These are phyloP conservation scores for Entomortierella chlamydospora DNA, from an alignment of 192 early-diverging fungal species.

Conservation along the genomic window DNA sequence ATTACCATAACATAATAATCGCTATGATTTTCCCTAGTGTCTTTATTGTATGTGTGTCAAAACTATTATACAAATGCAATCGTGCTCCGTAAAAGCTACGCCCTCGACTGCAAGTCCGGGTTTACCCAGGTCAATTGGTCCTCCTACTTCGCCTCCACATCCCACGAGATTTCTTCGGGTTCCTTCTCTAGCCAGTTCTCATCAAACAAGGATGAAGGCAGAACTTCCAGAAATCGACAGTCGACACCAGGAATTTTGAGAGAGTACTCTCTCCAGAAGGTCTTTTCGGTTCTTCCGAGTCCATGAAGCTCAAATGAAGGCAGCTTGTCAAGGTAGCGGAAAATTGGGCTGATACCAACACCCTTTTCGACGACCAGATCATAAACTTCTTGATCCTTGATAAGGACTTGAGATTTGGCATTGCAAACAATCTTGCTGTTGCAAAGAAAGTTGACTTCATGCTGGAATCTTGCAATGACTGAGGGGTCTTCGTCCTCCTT, in stretches of 20 bases:
- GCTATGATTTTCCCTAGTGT: no score
- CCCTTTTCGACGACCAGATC: slow-evolving; percentile 55
- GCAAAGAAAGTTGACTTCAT: slow-evolving; percentile 58
- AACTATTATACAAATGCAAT: no score
- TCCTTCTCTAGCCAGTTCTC: slow-evolving; percentile 42
- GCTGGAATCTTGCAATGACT: slow-evolving; percentile 49
- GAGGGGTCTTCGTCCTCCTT: slow-evolving; percentile 16
- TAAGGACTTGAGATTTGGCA: slow-evolving; percentile 52
- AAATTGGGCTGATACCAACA: slow-evolving; percentile 59
- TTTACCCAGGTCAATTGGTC: neutral
- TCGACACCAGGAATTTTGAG: slow-evolving; percentile 52
- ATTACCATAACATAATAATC: no score
- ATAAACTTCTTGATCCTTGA: slow-evolving; percentile 48
- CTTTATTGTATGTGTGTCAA: no score
- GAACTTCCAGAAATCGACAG: slow-evolving; percentile 53
- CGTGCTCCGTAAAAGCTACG: no score
- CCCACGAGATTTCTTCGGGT: slow-evolving; percentile 29
- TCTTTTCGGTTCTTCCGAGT: slow-evolving; percentile 44
- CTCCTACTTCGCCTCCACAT: slow-evolving; percentile 13
- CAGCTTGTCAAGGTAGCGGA: slow-evolving; percentile 55
- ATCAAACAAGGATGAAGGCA: slow-evolving; percentile 45
- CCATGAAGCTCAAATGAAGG: slow-evolving; percentile 55
- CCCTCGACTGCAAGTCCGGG: no score
- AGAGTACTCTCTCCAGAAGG: slow-evolving; percentile 58
- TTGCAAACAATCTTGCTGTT: slow-evolving; percentile 55